Conservation (phyloP, 2,329 filamentous ascomycete species). For the Calonectria hawksworthii region DNA sequence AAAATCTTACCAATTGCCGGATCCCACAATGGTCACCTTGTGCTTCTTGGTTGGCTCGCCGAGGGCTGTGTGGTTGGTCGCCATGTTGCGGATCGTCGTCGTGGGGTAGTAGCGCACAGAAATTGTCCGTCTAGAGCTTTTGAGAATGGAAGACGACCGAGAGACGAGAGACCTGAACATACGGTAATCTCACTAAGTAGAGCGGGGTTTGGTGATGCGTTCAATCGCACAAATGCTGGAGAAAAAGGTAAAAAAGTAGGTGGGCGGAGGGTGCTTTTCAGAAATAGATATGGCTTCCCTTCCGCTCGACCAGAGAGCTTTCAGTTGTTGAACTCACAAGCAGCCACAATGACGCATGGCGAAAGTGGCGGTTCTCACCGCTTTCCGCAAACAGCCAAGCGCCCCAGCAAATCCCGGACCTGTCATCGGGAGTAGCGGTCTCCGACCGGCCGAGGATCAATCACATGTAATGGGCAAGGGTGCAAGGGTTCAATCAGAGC, state of each 20-base stretch:
- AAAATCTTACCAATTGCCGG: constrained; percentile 86
- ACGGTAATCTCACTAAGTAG: constrained; percentile 13
- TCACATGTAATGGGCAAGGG: constrained; percentile 42
- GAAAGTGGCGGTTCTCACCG: constrained; percentile 43
- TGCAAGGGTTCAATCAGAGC: background rate
- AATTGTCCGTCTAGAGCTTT: constrained; percentile 32
- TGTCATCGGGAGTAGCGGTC: constrained; percentile 27
- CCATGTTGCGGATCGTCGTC: constrained; percentile 49
- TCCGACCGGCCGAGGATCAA: constrained; percentile 40
- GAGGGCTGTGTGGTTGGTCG: constrained; percentile 48
- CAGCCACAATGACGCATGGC: constrained; percentile 48
- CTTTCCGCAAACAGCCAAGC: constrained; percentile 42
- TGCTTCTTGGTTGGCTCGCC: constrained; percentile 78
- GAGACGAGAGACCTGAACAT: constrained; percentile 43
- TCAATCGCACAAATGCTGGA: constrained; percentile 2
- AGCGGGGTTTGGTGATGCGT: constrained; percentile 17
- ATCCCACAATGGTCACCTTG: constrained; percentile 94
- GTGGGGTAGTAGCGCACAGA: constrained; percentile 37
- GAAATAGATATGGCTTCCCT: constrained; percentile 33
- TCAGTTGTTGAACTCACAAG: constrained; percentile 47
- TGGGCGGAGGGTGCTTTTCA: constrained; percentile 41
- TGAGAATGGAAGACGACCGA: constrained; percentile 31
- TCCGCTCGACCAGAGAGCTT: constrained; percentile 36
- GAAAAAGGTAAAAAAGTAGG: constrained; percentile 10
- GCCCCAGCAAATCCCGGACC: constrained; percentile 44